Base-by-base conservation (phyloP, 345 rosid species). In the Populus alba region DNA sequence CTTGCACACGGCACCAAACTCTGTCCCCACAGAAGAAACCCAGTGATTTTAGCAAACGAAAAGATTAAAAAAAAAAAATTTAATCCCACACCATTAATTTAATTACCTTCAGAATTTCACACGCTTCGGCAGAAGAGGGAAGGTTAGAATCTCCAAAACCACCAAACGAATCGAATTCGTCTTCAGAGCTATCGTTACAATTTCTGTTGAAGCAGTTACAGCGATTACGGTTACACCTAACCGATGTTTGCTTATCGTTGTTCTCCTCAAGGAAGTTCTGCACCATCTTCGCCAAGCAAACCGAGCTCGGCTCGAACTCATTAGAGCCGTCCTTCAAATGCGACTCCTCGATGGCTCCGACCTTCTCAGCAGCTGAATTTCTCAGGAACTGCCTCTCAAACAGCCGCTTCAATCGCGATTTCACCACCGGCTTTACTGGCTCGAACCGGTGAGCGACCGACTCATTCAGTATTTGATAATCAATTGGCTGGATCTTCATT, bases 401-500 rank as follows among this genome's bases (percentile, higher is more conserved):
- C 38, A 94, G 92, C 81, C 97, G 92, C 87, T 91, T 92, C 70
- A 94, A 72, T 68, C 92, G 83, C 62, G 97, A 94, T 84, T 91
- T 94, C 74, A 80, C 89, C 78, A 83, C 89, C 35, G 91, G 93
- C 79, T 83, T 90, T 53, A 78, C 87, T 37, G 87, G 74, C 85
- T 91, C 90, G 33, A 77, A 82, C 65, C 16, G 72, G 65, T 79
- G 83, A 29, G 78, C 43, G 15, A 38, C 55, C 31, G 74, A 67
- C 55, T 84, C 90, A 6, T 87, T 91, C 38, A 81, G 70, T 43
- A 83, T 67, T 57, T 77, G 78, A 43, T 77, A 85, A 75, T 91
- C 90, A 63, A 94, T 81, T 71, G 98, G 98, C 80, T 90, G 98
- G 75, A 94, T 88, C 92, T 89, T 94, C 97, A 87, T 87, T 17